Evolutionary conservation across 805 yeast genomes (phyloP).

Genomic region (Komagataella mondaviorum): DNA sequence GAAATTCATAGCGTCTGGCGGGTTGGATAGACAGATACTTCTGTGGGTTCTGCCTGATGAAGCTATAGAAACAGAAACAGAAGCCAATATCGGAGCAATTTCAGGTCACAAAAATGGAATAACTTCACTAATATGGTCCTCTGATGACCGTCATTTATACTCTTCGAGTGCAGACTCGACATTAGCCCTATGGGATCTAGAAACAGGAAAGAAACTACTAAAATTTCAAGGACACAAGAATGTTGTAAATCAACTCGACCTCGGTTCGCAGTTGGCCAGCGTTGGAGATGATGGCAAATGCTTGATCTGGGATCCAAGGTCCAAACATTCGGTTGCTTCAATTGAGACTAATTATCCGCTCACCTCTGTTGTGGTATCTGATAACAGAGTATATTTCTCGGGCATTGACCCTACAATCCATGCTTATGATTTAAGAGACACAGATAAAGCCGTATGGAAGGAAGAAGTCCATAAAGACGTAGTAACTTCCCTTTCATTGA

Average conservation of each 20-base stretch:
- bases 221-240: conserved; percentile 38
- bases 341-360: conserved; percentile 40
- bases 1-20: conserved; percentile 43
- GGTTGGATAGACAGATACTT: conserved; percentile 36
- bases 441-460: conserved; percentile 28
- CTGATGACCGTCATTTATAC: conserved; percentile 26
- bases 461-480: conserved; percentile 32
- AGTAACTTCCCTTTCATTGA: conserved; percentile 41
- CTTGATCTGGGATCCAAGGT: conserved; percentile 52
- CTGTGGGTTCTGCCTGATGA: conserved; percentile 13
- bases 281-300: conserved; percentile 57
- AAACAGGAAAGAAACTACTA: conserved; percentile 38
- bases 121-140: conserved; percentile 42
- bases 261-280: conserved; percentile 21
- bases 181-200: conserved; percentile 48
- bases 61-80: conserved; percentile 2
- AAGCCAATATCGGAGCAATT: conserved; percentile 28
- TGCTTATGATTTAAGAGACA: conserved; percentile 43
- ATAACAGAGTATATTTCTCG: conserved; percentile 33
- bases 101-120: conserved; percentile 54
- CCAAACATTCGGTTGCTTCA: conserved; percentile 25
- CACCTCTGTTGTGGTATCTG: conserved; percentile 32
- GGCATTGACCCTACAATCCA: conserved; percentile 58
- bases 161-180: conserved; percentile 52
- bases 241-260: conserved; percentile 42